Evolutionary conservation across 163 green algal species (phyloP).

Genomic region (Scenedesmus sp.): DNA sequence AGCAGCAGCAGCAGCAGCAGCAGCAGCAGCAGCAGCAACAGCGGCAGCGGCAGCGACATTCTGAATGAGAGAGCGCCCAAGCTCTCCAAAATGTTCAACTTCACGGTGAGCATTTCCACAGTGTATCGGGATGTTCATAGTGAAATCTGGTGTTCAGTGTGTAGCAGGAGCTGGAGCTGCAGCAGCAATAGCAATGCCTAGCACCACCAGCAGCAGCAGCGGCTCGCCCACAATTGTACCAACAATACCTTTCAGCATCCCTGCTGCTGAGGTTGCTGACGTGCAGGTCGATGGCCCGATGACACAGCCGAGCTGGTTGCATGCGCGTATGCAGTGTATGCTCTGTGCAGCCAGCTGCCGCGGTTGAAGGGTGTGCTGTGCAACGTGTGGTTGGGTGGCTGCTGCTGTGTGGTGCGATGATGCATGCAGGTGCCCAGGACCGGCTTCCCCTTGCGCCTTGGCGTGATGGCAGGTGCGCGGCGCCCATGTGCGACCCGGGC

Average conservation of each 20-base stretch:
- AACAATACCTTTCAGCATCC: neutral
- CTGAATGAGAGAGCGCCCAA: neutral
- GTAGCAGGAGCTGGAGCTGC: neutral
- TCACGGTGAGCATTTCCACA: conserved; percentile 29
- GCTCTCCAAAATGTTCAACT: conserved; percentile 1
- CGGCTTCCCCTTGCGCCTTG: neutral
- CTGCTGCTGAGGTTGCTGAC: neutral
- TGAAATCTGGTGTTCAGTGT: neutral
- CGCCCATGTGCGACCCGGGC: too few species aligned
- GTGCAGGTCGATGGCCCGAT: too few species aligned
- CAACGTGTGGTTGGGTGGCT: neutral
- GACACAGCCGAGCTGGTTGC: too few species aligned
- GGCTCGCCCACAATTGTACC: too few species aligned
- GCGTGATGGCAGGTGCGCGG: neutral
- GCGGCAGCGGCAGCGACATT: neutral
- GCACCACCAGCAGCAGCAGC: neutral
- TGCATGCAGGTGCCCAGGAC: neutral
- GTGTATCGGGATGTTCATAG: neutral
- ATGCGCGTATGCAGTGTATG: too few species aligned
- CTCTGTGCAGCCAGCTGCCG: too few species aligned
- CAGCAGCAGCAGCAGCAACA: neutral
- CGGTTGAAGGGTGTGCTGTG: neutral
- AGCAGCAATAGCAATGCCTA: neutral
- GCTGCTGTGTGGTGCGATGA: neutral
- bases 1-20: neutral